Conservation (phyloP, 805 yeast genomes). For the Candida maltosa region DNA sequence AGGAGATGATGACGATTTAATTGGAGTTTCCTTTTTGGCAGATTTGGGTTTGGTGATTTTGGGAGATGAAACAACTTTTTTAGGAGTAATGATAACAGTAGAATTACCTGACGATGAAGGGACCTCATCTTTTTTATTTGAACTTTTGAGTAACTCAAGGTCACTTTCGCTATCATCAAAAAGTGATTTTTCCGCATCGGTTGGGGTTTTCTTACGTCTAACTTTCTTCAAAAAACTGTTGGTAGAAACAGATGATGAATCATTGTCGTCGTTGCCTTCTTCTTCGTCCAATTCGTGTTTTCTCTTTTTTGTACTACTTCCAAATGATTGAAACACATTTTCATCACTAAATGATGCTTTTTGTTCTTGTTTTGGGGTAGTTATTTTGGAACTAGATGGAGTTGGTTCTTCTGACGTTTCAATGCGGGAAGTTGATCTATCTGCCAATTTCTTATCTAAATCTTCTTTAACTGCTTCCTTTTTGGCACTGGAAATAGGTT, state of each 20-base stretch:
- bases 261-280: constrained; percentile 6
- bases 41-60: constrained; percentile 2
- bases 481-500: constrained; percentile 1
- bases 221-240: not conserved
- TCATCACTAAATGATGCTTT: constrained; percentile 23
- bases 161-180: constrained; percentile 6
- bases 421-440: too few species aligned
- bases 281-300: constrained; percentile 6
- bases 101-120: too few species aligned
- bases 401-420: too few species aligned
- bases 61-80: not conserved
- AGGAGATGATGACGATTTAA: not conserved
- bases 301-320: constrained; percentile 8
- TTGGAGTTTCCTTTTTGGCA: constrained; percentile 2
- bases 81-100: not conserved
- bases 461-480: too few species aligned
- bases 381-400: constrained; percentile 4
- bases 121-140: not conserved
- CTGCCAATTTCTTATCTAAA: too few species aligned
- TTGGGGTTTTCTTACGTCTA: not conserved
- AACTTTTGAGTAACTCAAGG: not conserved
- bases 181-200: constrained; percentile 6
- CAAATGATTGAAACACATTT: constrained; percentile 31
- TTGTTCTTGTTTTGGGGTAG: not conserved
- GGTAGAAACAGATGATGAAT: not conserved